Base-by-base conservation (phyloP, 2,329 filamentous ascomycete genomes). In the Polytolypa hystricis region DNA sequence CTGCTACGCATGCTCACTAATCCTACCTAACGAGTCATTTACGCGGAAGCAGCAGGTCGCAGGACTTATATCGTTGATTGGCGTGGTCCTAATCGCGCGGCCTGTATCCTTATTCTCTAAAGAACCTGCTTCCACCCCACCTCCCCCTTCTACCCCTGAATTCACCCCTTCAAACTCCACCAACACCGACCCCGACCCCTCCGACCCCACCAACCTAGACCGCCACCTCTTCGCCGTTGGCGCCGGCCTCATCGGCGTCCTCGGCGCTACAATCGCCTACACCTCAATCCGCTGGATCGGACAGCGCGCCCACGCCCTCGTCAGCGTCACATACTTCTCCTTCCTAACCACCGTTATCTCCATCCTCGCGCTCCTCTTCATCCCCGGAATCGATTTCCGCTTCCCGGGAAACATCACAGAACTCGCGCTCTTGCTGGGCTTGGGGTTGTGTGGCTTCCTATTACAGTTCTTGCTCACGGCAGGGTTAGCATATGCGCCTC, bases 381-480 rank as follows among this genome's bases (percentile, higher is more conserved):
- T 79, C 3, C 74, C 75, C 2, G 64, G 61, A 5, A 65, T 79
- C 4, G 68, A 68, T 1, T 74, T 80, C 42, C 54, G 74, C 4
- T 54, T 79, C 1, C 77, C 77, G 0, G 58, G 55, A 0, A 68
- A 66, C 9, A 23, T 58, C 3, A 61, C 66, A 1, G 66, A 87
- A 52, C 89, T 82, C 79, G 55, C 62, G 0, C 68, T 86, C 26
- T 61, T 94, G 11, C 37, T 78, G 0, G 72, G 79, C 25, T 64
- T 93, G 3, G 84, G 82, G 0, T 51, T 75, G 0, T 79, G 79
- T 45, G 87, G 87, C 0, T 89, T 94, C 52, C 56, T 81, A 15
- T 81, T 89, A 73, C 87, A 94, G 70, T 85, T 85, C 47, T 67
- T 93, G n/a, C 64, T 93, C 12, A 91, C 86, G 1, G 72, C 75